Evolutionary conservation across 768 basidiomycete genomes (phyloP), one percentile per base, ranked within the genome.

Genomic region (Agaricus blazei): DNA sequence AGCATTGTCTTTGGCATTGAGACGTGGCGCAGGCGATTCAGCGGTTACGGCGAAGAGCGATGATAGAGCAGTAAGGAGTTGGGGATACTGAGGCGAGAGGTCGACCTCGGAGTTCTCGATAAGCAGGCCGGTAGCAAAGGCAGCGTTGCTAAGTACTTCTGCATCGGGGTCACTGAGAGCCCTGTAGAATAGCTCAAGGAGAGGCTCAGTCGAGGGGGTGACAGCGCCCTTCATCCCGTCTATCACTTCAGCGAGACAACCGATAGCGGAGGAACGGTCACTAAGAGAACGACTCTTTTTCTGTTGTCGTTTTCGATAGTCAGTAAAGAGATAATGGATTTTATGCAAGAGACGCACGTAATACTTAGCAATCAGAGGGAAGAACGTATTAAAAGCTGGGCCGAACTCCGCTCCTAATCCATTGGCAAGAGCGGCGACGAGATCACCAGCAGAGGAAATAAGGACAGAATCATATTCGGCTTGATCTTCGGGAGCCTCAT

Each of bases 401-500:
- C 81, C 78, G 64, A 98, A 99, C 68, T 90, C 90, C 23, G 79
- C 59, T 4, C 94, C 94, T n/a, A 96, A 80, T 7, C 84, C 88
- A 56, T 81, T 84, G 31, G 95, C 92, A 59, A 99, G 75, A 1
- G 92, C 80, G 52, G 93, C 85, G 56, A 98, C 94, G 52, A 99
- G 87, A 67, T 99, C 97, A 41, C 88, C 89, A 27, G 96, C 96
- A 26, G 94, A 87, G 27, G 91, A 90, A 65, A 98, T 90, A 56
- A 99, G 80, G 52, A 97, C 90, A 3, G 95, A 91, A 67, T 99
- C 97, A 67, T 93, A 96, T 73, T 99, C 97, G 1, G 95, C 94
- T 64, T 89, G 87, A 59, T 92, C 91, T 67, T 92, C 90, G 7
- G 86, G 87, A 26, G 87, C 88, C 62, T 91, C 90, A 26, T 90